These are phyloP conservation scores for Lactarius tabidus DNA, from an alignment of 768 basidiomycete genomes.

Conservation along the genomic window DNA sequence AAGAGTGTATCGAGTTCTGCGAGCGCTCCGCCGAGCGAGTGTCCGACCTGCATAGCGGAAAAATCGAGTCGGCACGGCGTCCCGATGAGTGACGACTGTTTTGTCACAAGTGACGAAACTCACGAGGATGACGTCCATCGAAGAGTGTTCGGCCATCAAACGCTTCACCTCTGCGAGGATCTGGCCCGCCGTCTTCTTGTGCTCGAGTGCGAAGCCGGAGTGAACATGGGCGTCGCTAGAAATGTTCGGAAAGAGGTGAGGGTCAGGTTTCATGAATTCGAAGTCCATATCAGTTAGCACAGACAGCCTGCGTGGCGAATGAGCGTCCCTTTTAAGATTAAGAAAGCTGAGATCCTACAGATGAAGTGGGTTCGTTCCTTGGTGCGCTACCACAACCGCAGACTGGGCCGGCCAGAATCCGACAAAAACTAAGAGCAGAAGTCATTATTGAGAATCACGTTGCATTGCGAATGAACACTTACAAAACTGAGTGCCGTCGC, in stretches of 20 bases:
- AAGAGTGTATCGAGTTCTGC: conserved; percentile 20
- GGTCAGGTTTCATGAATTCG: conserved; percentile 7
- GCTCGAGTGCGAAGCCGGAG: conserved; percentile 19
- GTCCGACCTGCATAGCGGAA: conserved; percentile 8
- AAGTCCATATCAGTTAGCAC: conserved; percentile 18
- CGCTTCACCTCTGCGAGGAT: conserved; percentile 19
- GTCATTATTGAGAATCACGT: background rate
- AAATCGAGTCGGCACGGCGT: background rate
- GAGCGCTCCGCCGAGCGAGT: conserved; percentile 24
- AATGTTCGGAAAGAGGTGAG: conserved; percentile 15
- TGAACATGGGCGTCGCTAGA: conserved; percentile 12
- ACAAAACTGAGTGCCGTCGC: conserved; percentile 47
- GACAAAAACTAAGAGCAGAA: conserved; percentile 18
- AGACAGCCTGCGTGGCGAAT: conserved; percentile 7
- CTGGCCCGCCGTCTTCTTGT: conserved; percentile 13
- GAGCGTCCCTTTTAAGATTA: background rate
- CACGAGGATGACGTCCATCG: conserved; percentile 16
- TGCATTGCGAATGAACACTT: conserved; percentile 9
- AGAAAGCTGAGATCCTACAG: conserved; percentile 11
- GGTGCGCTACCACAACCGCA: conserved; percentile 23
- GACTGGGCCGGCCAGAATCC: conserved; percentile 21
- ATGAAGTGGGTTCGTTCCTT: conserved; percentile 21
- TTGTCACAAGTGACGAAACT: background rate
- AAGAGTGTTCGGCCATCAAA: conserved; percentile 4
- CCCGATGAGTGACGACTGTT: background rate